Conservation (phyloP, 1,139 yeast genomes). For the Pichia sp. region DNA sequence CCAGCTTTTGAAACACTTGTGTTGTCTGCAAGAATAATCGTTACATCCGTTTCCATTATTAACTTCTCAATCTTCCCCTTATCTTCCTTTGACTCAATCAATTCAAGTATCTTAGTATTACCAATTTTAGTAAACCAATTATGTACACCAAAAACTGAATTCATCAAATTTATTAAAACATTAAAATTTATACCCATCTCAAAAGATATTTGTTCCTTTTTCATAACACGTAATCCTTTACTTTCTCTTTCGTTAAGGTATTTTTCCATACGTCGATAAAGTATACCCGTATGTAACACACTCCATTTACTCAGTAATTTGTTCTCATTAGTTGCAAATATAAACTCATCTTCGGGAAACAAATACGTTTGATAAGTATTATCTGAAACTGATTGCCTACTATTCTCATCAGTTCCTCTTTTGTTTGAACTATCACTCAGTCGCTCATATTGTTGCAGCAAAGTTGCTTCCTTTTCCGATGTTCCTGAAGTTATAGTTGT, state of each 20-base stretch:
- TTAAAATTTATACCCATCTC: slow-evolving; percentile 16
- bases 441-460: background rate
- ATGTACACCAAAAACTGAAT: slow-evolving; percentile 53
- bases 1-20: slow-evolving; percentile 38
- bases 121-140: slow-evolving; percentile 59
- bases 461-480: background rate
- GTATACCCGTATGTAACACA: background rate
- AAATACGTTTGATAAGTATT: background rate
- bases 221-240: background rate
- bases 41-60: slow-evolving; percentile 27
- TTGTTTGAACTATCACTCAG: no score
- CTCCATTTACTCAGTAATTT: slow-evolving; percentile 1
- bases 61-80: slow-evolving; percentile 15
- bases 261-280: slow-evolving; percentile 2
- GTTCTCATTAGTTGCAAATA: slow-evolving; percentile 8
- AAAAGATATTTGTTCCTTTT: background rate
- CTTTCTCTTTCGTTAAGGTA: background rate
- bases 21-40: slow-evolving; percentile 44
- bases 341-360: background rate
- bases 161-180: slow-evolving; percentile 46
- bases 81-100: slow-evolving; percentile 22
- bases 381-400: no score
- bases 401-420: background rate
- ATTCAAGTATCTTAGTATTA: slow-evolving; percentile 26
- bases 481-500: no score